phyloP scores from a whole-genome alignment of 2,329 filamentous ascomycete genomes.

The Cercospora sp. region DNA sequence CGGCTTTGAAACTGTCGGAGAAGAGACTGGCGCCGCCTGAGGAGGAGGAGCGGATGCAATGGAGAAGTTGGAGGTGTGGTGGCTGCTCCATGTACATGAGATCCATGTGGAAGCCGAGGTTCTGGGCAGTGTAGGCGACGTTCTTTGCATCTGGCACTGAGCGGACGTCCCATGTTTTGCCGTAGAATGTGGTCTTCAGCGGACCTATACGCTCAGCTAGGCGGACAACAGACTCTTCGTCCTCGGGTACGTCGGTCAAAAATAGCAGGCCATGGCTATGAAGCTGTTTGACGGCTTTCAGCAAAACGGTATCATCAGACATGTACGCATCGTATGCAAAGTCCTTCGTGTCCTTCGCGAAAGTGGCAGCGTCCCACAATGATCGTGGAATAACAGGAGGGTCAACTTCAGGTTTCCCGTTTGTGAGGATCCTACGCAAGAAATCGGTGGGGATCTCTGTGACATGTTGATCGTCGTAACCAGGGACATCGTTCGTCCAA shows the following conservation, averaged over 20 bases:
- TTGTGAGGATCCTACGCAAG: constrained; percentile 1
- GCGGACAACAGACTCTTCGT: constrained; percentile 54
- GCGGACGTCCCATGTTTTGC: constrained; percentile 83
- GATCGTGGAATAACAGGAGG: constrained; percentile 4
- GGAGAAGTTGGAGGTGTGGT: constrained; percentile 81
- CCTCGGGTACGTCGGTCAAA: constrained; percentile 69
- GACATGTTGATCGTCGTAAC: constrained; percentile 45
- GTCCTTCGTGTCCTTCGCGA: constrained; percentile 54
- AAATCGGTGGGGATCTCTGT: constrained; percentile 38
- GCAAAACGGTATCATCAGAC: constrained; percentile 58
- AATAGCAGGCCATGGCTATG: constrained; percentile 72
- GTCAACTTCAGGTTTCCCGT: constrained; percentile 4
- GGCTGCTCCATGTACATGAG: constrained; percentile 80
- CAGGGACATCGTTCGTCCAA: constrained; percentile 62
- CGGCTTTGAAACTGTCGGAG: constrained; percentile 70
- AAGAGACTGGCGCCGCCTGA: constrained; percentile 84
- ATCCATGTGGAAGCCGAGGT: constrained; percentile 89
- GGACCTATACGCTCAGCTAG: constrained; percentile 74
- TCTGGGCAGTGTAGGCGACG: constrained; percentile 79
- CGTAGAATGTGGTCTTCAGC: constrained; percentile 87
- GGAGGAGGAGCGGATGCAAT: constrained; percentile 80
- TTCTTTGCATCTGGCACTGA: constrained; percentile 83
- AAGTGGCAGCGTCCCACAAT: constrained; percentile 50
- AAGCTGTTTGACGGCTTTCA: constrained; percentile 63
- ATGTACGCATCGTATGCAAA: constrained; percentile 75